These are phyloP conservation scores for Acacia confusa DNA, from an alignment of 306 rosid genomes.

Conservation along the genomic window DNA sequence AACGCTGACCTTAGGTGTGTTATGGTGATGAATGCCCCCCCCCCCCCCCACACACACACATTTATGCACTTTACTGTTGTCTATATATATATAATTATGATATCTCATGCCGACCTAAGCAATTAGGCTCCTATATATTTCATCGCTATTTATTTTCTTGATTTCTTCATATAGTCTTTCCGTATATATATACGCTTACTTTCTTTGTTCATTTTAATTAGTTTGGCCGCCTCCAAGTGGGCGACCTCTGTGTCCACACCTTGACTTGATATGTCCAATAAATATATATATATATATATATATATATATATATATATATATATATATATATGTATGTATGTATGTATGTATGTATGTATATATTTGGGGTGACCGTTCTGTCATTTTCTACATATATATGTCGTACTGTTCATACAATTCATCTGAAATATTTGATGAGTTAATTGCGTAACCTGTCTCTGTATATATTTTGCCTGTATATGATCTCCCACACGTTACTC, in stretches of 20 bases:
- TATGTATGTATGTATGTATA: no score
- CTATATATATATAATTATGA: neutral
- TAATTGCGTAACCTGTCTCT: neutral
- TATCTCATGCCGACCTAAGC: conserved; percentile 13
- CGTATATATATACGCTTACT: neutral
- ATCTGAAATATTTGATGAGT: neutral
- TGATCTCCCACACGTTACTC: neutral
- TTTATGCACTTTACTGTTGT: neutral
- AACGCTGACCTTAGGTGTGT: conserved; percentile 28
- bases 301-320: no score
- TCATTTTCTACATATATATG: neutral
- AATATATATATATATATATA: no score
- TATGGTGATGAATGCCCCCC: conserved; percentile 31
- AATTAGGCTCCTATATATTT: neutral
- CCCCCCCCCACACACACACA: no score
- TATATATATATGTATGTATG: no score
- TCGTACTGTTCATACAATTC: neutral
- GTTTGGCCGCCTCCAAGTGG: neutral
- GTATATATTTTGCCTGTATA: neutral
- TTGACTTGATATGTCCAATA: no score
- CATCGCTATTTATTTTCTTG: neutral
- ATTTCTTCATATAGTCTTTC: neutral
- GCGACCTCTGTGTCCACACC: neutral
- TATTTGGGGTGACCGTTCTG: conserved; percentile 14
- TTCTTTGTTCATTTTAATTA: neutral